Conservation (phyloP, 2,329 filamentous ascomycete species). For the Microsporum audouinii region DNA sequence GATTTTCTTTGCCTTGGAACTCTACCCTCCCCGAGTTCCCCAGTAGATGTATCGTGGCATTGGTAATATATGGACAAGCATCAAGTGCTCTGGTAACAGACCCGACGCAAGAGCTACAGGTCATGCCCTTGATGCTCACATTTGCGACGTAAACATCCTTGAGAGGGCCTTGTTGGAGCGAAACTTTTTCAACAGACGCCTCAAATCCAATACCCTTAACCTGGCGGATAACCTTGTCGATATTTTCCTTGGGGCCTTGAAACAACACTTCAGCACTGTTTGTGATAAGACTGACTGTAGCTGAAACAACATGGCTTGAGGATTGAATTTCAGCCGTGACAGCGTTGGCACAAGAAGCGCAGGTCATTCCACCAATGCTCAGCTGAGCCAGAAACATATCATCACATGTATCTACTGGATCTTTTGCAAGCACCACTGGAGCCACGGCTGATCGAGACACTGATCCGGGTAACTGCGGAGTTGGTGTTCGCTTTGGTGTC, state of each 20-base stretch:
- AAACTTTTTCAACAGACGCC: conserved; percentile 30
- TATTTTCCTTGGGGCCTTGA: conserved; percentile 36
- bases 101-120: conserved; percentile 45
- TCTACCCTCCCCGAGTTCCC: conserved; percentile 40
- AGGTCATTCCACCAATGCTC: conserved; percentile 61
- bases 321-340: conserved; percentile 51
- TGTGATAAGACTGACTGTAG: conserved; percentile 53
- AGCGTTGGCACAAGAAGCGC: conserved; percentile 54
- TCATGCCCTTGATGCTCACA: conserved; percentile 46
- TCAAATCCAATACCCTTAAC: conserved; percentile 43
- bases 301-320: conserved; percentile 46
- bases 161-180: conserved; percentile 9
- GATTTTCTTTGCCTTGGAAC: conserved; percentile 38
- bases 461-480: background rate
- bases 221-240: conserved; percentile 36
- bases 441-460: background rate
- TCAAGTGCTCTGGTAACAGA: conserved; percentile 39
- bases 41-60: conserved; percentile 42
- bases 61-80: conserved; percentile 35
- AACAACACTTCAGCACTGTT: conserved; percentile 56
- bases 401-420: background rate
- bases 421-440: background rate
- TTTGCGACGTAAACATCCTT: conserved; percentile 28
- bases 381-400: conserved; percentile 22
- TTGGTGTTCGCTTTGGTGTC: background rate